A percentile compares a stretch with the other conserved stretches of the same genome.
Conservation (phyloP, 305 asterid genomes). For the Solanum hybrid region DNA sequence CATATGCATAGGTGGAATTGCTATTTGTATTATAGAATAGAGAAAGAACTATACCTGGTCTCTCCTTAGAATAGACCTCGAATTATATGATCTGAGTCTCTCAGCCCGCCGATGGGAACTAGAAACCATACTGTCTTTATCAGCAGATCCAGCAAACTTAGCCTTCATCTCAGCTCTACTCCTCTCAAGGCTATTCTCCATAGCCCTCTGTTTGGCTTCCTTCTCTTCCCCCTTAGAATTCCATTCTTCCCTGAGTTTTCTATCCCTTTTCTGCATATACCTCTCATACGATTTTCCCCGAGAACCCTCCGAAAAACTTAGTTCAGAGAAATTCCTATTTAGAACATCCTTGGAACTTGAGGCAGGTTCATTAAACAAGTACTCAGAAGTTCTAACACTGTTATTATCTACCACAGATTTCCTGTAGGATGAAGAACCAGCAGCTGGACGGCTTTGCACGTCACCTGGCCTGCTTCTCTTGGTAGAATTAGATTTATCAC, state of each 20-base stretch:
- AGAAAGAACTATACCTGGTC: conserved; percentile 67
- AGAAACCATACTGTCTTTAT: conserved; percentile 36
- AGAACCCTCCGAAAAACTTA: conserved; percentile 55
- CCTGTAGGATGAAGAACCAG: conserved; percentile 20
- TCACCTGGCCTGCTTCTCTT: conserved; percentile 46
- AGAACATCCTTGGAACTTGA: conserved; percentile 46
- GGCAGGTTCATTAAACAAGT: conserved; percentile 26
- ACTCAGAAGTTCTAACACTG: conserved; percentile 23
- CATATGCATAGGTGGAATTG: background rate
- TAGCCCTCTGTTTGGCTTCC: conserved; percentile 73
- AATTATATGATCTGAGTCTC: conserved; percentile 72
- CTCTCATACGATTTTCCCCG: conserved; percentile 71
- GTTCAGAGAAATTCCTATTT: conserved; percentile 47
- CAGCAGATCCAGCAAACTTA: conserved; percentile 57
- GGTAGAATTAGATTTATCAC: conserved; percentile 48
- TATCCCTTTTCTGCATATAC: conserved; percentile 83
- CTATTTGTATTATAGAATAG: conserved; percentile 16
- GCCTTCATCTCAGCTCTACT: conserved; percentile 82
- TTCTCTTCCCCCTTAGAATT: conserved; percentile 68
- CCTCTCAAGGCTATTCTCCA: conserved; percentile 82
- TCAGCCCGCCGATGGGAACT: conserved; percentile 61
- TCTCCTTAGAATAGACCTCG: conserved; percentile 44
- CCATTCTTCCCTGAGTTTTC: conserved; percentile 91
- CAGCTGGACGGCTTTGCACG: conserved; percentile 31
- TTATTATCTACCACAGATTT: conserved; percentile 33